Conservation (phyloP, 805 yeast genomes). For the Vanderwaltozyma verrucispora region DNA sequence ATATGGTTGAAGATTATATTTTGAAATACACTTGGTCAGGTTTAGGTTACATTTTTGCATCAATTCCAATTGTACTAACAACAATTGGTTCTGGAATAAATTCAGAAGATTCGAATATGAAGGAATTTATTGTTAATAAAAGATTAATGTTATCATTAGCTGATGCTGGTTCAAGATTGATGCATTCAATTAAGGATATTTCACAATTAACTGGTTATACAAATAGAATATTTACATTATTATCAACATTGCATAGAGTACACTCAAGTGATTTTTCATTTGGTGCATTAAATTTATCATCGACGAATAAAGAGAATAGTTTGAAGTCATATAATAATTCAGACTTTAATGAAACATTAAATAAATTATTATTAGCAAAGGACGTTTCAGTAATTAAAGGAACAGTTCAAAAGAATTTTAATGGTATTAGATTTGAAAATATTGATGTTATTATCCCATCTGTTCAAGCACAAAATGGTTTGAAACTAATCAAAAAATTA, state of each 20-base stretch:
- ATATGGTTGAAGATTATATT: conserved; percentile 72
- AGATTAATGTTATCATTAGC: conserved; percentile 83
- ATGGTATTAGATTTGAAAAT: conserved; percentile 74
- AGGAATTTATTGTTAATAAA: conserved; percentile 82
- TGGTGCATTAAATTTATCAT: conserved; percentile 24
- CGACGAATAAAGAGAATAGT: no score
- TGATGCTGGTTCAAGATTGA: conserved; percentile 88
- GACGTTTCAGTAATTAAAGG: conserved; percentile 49
- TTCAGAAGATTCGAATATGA: conserved; percentile 53
- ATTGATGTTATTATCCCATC: conserved; percentile 77
- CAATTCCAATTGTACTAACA: conserved; percentile 71
- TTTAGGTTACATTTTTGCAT: conserved; percentile 83
- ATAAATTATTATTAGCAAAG: not conserved
- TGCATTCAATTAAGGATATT: conserved; percentile 89
- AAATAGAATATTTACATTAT: conserved; percentile 66
- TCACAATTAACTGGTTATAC: conserved; percentile 89
- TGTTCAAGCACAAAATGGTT: conserved; percentile 46
- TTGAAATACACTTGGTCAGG: conserved; percentile 93
- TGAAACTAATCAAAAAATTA: conserved; percentile 50
- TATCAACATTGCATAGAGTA: conserved; percentile 71
- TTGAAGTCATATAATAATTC: not conserved
- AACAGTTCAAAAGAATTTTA: conserved; percentile 64
- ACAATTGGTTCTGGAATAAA: conserved; percentile 27
- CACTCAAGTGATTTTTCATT: conserved; percentile 45
- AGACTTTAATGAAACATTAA: not conserved